A percentile compares a stretch with the other conserved stretches of the same genome.
These are phyloP conservation scores for Cadophora gregata DNA, from an alignment of 2,329 filamentous ascomycete genomes.

Conservation along the genomic window DNA sequence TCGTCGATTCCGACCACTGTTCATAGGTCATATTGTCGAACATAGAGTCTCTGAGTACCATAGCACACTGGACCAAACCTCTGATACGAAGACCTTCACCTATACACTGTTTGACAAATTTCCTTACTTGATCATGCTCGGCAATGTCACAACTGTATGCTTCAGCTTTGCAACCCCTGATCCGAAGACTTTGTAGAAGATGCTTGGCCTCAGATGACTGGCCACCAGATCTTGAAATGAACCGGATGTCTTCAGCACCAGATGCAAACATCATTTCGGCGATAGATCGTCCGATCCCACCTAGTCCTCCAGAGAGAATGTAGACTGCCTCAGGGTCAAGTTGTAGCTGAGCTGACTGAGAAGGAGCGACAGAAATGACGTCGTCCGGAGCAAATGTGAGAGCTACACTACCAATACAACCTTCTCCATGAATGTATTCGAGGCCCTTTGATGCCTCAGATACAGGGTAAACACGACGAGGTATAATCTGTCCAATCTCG, in stretches of 20 bases:
- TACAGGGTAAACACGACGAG: too few relatives aligned
- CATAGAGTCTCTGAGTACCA: slow-evolving; percentile 38
- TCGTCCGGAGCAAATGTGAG: neutral
- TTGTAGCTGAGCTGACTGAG: neutral
- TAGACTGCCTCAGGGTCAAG: neutral
- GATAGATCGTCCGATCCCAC: neutral
- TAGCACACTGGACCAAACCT: neutral
- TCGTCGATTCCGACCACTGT: neutral
- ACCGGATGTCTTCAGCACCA: neutral
- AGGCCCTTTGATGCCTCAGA: too few relatives aligned
- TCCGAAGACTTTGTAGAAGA: neutral
- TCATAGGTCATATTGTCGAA: slow-evolving; percentile 15
- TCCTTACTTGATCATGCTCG: neutral
- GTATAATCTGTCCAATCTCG: too few relatives aligned
- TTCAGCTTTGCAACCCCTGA: neutral
- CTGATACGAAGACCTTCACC: neutral
- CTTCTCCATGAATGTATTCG: too few relatives aligned
- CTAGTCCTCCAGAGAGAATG: neutral
- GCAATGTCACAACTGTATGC: neutral
- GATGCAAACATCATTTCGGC: neutral
- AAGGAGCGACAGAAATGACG: neutral
- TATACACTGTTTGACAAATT: neutral
- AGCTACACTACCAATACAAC: too few relatives aligned
- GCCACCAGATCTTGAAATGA: neutral
- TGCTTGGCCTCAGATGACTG: neutral